These are phyloP conservation scores for Diutina rugosa DNA, from an alignment of 1,139 yeast species.

Conservation along the genomic window DNA sequence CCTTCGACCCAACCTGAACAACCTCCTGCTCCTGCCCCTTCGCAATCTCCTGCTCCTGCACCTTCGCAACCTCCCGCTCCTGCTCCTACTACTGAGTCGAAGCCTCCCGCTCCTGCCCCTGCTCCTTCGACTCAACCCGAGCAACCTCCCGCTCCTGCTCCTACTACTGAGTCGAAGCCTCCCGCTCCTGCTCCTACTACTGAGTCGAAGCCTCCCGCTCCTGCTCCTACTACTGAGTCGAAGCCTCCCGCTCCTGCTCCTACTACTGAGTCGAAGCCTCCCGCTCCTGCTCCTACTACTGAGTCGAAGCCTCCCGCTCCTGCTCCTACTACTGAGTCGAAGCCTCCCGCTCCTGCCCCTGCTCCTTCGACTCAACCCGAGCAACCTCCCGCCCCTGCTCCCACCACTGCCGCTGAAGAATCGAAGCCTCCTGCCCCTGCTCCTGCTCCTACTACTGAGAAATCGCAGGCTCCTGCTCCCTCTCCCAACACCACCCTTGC, in stretches of 20 bases:
- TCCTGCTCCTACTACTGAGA: conserved; percentile 4
- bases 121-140: not conserved
- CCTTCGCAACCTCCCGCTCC: conserved; percentile 7
- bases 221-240: conserved; percentile 2
- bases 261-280: conserved; percentile 6
- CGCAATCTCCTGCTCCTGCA: conserved; percentile 7
- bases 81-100: too few species aligned
- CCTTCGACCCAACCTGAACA: conserved; percentile 5
- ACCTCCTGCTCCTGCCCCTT: not conserved
- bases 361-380: conserved; percentile 8
- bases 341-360: conserved; percentile 11
- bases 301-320: conserved; percentile 5
- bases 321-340: conserved; percentile 6
- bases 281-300: not conserved
- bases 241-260: conserved; percentile 14
- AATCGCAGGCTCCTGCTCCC: not conserved
- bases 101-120: not conserved
- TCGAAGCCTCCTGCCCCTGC: conserved; percentile 5
- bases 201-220: conserved; percentile 3
- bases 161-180: conserved; percentile 1
- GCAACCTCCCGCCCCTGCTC: not conserved
- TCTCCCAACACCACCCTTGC: not conserved
- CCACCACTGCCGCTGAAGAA: conserved; percentile 4
- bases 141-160: conserved; percentile 5
- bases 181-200: conserved; percentile 2